Evolutionary conservation across 257 asterid species (phyloP).

Genomic region (Forsythia suspensa): DNA sequence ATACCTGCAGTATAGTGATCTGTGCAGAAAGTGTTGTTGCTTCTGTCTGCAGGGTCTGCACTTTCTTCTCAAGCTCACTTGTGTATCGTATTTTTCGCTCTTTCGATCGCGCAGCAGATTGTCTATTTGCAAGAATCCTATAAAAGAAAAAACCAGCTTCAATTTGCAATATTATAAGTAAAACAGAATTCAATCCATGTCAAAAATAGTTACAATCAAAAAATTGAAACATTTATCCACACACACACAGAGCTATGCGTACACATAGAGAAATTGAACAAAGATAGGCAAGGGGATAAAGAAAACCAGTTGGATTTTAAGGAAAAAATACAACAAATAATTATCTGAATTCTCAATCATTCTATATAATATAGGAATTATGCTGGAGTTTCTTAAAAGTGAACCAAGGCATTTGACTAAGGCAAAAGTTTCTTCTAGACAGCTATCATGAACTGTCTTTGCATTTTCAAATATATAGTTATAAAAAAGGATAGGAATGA

Average conservation of each 20-base stretch:
- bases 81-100: slow-evolving; percentile 88
- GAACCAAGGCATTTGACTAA: neutral
- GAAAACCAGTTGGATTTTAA: neutral
- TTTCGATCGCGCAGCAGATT: slow-evolving; percentile 95
- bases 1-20: slow-evolving; percentile 83
- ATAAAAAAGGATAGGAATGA: neutral
- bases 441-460: neutral
- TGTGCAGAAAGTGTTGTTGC: slow-evolving; percentile 93
- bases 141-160: slow-evolving; percentile 15
- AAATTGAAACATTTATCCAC: neutral
- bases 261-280: neutral
- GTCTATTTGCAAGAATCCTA: slow-evolving; percentile 94
- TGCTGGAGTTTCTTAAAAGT: neutral
- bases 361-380: neutral
- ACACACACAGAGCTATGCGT: neutral
- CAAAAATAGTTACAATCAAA: neutral
- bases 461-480: neutral
- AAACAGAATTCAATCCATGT: neutral
- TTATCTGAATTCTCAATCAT: neutral
- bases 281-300: neutral
- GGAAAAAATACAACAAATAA: neutral
- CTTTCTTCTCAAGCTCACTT: slow-evolving; percentile 87
- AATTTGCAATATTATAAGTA: slow-evolving; percentile 13
- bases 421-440: slow-evolving; percentile 5
- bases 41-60: slow-evolving; percentile 88